Conservation (phyloP, 768 basidiomycete species). For the Rubroboletus satanas region DNA sequence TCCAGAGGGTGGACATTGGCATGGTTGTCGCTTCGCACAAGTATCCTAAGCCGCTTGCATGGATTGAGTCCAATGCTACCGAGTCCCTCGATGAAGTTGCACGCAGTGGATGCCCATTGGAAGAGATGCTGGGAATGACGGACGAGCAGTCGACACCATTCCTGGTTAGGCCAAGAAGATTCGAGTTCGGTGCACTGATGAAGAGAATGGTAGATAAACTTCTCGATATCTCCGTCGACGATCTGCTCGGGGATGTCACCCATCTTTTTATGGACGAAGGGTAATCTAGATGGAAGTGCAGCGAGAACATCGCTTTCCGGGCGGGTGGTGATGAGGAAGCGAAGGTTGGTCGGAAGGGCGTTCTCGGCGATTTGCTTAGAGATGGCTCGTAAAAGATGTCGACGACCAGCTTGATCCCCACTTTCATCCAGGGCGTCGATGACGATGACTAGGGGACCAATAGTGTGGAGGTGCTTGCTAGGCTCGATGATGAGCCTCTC, state of each 20-base stretch:
- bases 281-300: no score
- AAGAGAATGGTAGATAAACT: neutral
- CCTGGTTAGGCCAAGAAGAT: neutral
- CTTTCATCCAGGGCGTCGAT: neutral
- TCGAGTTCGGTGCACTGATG: neutral
- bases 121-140: no score
- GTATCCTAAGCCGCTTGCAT: no score
- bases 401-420: neutral
- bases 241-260: no score
- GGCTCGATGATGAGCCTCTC: neutral
- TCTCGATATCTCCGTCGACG: neutral
- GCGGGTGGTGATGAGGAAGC: neutral
- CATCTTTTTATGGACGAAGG: no score
- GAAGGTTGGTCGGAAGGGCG: neutral
- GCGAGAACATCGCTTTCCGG: neutral
- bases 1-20: no score
- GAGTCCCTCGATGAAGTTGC: no score
- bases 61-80: no score
- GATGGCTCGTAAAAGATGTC: neutral
- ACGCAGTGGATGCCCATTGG: no score
- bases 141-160: no score
- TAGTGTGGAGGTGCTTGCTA: neutral
- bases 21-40: no score
- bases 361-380: neutral
- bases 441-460: neutral